Conservation (phyloP, 129 eudicot species). For the Centella asiatica region DNA sequence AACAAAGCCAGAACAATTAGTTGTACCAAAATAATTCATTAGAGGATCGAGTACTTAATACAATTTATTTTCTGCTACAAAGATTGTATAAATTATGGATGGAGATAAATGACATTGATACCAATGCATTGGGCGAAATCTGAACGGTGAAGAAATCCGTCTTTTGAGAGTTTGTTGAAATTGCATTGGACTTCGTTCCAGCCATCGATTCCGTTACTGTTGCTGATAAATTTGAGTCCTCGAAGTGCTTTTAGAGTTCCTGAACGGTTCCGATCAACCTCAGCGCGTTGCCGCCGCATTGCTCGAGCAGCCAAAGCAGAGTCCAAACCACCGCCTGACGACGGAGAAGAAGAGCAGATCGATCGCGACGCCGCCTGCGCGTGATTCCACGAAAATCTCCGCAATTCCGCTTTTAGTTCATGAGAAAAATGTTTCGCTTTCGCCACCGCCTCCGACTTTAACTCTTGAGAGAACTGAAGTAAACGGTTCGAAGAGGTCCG, state of each 20-base stretch:
- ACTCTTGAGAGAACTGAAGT: conserved; percentile 80
- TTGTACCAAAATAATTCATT: too few species aligned
- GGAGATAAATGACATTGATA: too few species aligned
- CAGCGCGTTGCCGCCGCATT: conserved; percentile 75
- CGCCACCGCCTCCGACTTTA: conserved; percentile 88
- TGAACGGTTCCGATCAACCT: conserved; percentile 88
- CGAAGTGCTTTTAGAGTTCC: conserved; percentile 84
- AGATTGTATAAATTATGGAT: too few species aligned
- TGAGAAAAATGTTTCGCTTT: conserved; percentile 77
- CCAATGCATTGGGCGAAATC: conserved; percentile 68
- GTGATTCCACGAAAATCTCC: conserved; percentile 78
- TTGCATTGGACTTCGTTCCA: conserved; percentile 22
- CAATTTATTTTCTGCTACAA: too few species aligned
- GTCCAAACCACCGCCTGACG: conserved; percentile 35
- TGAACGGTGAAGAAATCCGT: conserved; percentile 52
- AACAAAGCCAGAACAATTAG: neutral
- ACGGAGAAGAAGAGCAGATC: conserved; percentile 24
- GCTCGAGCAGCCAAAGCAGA: conserved; percentile 92
- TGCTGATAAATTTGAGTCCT: neutral
- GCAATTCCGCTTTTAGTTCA: conserved; percentile 41
- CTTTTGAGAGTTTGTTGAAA: conserved; percentile 35
- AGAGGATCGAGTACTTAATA: too few species aligned
- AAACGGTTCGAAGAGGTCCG: conserved; percentile 56
- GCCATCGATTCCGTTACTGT: neutral
- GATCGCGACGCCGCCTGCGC: conserved; percentile 45